These are phyloP conservation scores for Saturnispora zaruensis DNA, from an alignment of 805 yeast species.

Conservation along the genomic window DNA sequence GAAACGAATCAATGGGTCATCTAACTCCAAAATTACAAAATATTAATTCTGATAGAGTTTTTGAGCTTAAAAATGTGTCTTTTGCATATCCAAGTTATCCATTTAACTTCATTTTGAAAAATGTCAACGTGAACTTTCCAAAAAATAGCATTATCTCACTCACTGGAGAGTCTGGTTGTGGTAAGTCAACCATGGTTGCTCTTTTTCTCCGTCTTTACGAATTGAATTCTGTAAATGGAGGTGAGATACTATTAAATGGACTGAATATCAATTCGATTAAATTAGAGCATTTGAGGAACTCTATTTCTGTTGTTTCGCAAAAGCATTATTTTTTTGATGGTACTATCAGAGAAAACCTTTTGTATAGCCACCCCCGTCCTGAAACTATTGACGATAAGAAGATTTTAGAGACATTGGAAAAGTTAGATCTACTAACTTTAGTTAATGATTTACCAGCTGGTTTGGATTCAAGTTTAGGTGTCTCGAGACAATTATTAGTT, in stretches of 20 bases:
- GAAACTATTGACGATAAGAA: constrained; percentile 20
- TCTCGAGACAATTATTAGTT: constrained; percentile 34
- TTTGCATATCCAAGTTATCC: constrained; percentile 40
- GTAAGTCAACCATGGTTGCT: constrained; percentile 71
- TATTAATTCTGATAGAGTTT: constrained; percentile 14
- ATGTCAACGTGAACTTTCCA: constrained; percentile 35
- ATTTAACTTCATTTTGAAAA: constrained; percentile 28
- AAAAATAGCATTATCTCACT: constrained; percentile 52
- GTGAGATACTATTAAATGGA: constrained; percentile 28
- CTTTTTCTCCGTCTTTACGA: constrained; percentile 47
- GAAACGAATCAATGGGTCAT: constrained; percentile 32
- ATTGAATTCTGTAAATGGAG: constrained; percentile 6
- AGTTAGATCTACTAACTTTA: constrained; percentile 47
- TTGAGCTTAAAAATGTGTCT: constrained; percentile 36
- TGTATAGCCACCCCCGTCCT: constrained; percentile 42
- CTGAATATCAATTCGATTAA: constrained; percentile 40
- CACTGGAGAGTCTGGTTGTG: constrained; percentile 84
- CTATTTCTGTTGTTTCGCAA: constrained; percentile 69
- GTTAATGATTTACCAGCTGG: constrained; percentile 48
- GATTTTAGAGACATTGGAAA: constrained; percentile 33
- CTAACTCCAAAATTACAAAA: constrained; percentile 21
- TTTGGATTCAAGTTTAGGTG: constrained; percentile 51
- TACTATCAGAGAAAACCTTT: constrained; percentile 58
- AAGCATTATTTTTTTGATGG: constrained; percentile 66
- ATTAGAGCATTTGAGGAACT: constrained; percentile 39